A percentile compares a stretch with the other conserved stretches of the same genome.
Evolutionary conservation across 345 rosid genomes (phyloP).

Genomic region (Populus alba): DNA sequence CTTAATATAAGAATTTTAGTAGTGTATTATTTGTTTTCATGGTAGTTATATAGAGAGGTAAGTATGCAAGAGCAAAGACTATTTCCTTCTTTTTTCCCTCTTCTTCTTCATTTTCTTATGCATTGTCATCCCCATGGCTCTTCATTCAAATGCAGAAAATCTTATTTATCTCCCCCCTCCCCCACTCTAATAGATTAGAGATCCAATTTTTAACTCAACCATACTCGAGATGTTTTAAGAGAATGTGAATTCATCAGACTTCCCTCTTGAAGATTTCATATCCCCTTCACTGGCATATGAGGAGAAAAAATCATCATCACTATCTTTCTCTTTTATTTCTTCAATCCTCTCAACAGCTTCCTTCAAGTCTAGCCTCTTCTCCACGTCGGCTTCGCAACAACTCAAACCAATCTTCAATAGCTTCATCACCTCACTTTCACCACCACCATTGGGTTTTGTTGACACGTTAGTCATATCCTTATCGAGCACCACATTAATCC

Average conservation of each 20-base stretch:
- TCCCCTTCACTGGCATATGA: constrained; percentile 51
- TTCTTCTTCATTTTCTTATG: background rate
- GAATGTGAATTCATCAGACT: constrained; percentile 34
- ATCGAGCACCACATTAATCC: constrained; percentile 44
- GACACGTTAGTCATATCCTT: constrained; percentile 41
- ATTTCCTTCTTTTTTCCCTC: background rate
- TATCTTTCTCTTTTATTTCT: constrained; percentile 48
- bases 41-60: background rate
- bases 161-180: background rate
- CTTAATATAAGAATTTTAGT: background rate
- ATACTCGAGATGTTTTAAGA: constrained; percentile 1
- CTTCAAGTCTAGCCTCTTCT: constrained; percentile 71
- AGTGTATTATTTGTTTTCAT: too few relatives aligned
- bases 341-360: constrained; percentile 60
- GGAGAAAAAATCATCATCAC: constrained; percentile 58
- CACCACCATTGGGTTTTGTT: background rate
- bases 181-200: background rate
- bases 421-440: constrained; percentile 48
- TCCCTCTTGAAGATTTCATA: constrained; percentile 30
- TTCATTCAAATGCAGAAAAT: background rate
- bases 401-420: constrained; percentile 62
- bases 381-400: constrained; percentile 66
- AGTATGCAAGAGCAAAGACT: background rate
- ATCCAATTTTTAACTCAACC: background rate
- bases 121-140: background rate